phyloP scores from a whole-genome alignment of 257 asterid species.

The Petunia axillaris region DNA sequence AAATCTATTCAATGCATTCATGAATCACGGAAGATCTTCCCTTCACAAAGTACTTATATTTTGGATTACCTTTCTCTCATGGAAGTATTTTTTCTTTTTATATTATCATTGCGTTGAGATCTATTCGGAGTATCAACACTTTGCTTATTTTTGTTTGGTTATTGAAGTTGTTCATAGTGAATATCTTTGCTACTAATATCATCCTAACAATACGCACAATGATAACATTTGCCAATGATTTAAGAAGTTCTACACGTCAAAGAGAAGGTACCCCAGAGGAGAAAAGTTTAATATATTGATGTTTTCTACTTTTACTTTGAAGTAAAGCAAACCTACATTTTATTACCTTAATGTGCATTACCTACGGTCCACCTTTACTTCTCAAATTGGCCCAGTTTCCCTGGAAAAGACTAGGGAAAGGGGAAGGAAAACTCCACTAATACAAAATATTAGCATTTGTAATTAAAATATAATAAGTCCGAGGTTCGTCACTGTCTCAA shows the following conservation, averaged over 20 bases:
- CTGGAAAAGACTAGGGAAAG: not conserved
- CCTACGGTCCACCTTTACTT: not conserved
- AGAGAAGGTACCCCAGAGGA: not conserved
- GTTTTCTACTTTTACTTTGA: not conserved
- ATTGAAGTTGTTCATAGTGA: not conserved
- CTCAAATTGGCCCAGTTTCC: not conserved
- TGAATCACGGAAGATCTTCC: not conserved
- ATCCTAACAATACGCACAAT: not conserved
- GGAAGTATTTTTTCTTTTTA: not conserved
- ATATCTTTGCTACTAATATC: not conserved
- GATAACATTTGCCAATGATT: no score
- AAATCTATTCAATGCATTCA: not conserved
- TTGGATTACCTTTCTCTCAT: not conserved
- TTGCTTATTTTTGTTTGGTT: not conserved
- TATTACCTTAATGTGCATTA: not conserved
- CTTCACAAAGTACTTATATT: not conserved
- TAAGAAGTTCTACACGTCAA: not conserved
- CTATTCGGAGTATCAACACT: not conserved
- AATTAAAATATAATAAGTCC: not conserved
- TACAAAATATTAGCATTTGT: slow-evolving; percentile 1
- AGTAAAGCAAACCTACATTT: not conserved
- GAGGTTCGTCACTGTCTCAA: not conserved
- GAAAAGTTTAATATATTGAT: not conserved
- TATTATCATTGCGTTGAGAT: not conserved
- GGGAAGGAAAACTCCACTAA: not conserved